Evolutionary conservation across 129 eudicot species (phyloP).

Genomic region (Apium graveolens): DNA sequence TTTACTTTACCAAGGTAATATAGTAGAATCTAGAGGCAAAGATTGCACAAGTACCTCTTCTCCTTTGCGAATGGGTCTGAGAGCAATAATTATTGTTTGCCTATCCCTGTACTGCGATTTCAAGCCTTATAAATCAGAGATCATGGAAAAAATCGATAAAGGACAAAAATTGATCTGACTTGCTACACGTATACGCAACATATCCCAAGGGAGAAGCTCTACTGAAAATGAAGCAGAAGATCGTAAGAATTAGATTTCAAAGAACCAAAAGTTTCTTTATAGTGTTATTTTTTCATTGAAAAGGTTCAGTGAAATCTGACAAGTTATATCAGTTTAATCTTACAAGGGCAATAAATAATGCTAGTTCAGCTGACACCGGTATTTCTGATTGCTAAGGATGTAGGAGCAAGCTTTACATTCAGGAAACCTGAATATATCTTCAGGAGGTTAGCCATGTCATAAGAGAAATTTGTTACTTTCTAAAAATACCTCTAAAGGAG

Average conservation of each 20-base stretch:
- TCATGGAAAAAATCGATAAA: too few species aligned
- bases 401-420: background rate
- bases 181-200: background rate
- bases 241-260: background rate
- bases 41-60: conserved; percentile 58
- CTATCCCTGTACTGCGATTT: conserved; percentile 77
- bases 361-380: background rate
- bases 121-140: background rate
- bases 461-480: too few species aligned
- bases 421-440: too few species aligned
- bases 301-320: background rate
- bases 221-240: background rate
- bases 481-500: too few species aligned
- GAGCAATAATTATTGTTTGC: conserved; percentile 70
- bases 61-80: conserved; percentile 47
- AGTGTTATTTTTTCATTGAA: background rate
- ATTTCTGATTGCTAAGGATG: background rate
- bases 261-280: background rate
- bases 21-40: background rate
- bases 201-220: background rate
- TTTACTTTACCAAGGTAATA: too few species aligned
- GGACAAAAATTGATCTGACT: background rate
- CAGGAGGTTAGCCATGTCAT: background rate
- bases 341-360: background rate
- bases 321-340: background rate